Evolutionary conservation across 192 early-diverging fungal species (phyloP).

Genomic region (Backusella luteola): DNA sequence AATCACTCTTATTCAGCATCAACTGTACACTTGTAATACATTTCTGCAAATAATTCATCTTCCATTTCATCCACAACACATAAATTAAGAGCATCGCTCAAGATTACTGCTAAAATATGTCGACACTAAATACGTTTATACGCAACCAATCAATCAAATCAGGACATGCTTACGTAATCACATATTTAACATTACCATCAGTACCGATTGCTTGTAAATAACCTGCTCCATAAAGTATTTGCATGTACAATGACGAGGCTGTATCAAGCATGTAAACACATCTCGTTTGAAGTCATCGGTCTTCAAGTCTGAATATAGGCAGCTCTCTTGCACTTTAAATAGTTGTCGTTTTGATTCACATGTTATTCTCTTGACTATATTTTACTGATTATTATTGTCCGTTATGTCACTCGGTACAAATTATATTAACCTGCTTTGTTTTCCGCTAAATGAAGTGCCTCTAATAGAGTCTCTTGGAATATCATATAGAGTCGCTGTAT

Average conservation of each 20-base stretch:
- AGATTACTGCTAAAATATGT: conserved; percentile 16
- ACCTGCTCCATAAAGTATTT: neutral
- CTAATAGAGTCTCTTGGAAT: conserved; percentile 2
- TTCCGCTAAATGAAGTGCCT: conserved; percentile 16
- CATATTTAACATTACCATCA: conserved; percentile 15
- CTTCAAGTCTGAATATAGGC: neutral
- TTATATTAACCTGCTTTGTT: conserved; percentile 6
- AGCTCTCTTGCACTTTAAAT: neutral
- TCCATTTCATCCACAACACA: neutral
- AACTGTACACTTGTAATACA: conserved; percentile 10
- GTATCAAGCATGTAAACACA: conserved; percentile 6
- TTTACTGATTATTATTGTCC: too few relatives aligned
- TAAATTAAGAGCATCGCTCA: conserved; percentile 8
- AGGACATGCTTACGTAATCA: neutral
- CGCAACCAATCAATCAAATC: neutral
- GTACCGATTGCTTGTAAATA: neutral
- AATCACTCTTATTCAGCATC: neutral
- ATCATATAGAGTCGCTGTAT: neutral
- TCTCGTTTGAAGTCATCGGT: neutral
- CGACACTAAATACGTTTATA: neutral
- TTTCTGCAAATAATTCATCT: conserved; percentile 11
- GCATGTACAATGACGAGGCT: conserved; percentile 18
- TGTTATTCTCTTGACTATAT: neutral
- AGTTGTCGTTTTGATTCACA: neutral
- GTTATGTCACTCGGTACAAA: too few relatives aligned